Base-by-base conservation (phyloP, 2,329 filamentous ascomycete genomes). In the Didymellaceae sp. region DNA sequence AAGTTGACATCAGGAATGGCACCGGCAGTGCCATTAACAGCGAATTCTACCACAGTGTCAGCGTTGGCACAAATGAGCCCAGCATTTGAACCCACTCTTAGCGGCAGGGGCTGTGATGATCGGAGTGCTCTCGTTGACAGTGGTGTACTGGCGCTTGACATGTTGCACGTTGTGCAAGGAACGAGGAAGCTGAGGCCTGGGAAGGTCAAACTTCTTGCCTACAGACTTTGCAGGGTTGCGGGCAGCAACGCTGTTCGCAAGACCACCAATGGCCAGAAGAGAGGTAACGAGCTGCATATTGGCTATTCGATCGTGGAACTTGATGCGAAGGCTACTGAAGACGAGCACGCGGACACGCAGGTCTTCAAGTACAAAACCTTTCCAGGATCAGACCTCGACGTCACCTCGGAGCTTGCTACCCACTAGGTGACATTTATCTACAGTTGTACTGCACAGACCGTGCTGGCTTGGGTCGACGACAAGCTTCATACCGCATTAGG, bases 1-100 rank as follows among this genome's bases (percentile, higher is more conserved):
- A 77, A 78, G 46, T 74, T 59, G 14, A 79, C 74, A 32, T 76
- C 67, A 62, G 90, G 77, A n/a, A 74, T 69, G 1, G 63, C 66
- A 35, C 67, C 66, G 2, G 68, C 70, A 13, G 70, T 67, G 40
- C 72, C 71, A 50, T 75, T 68, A 28, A 74, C 72, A 20, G 57
- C 55, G 45, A 69, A 75, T 43, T 70, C 70, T 74, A 25, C 13
- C 11, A n/a, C 20, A 17, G 6, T 24, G 16, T 64, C 17, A 61
- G 54, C 17, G n/a, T n/a, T n/a, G n/a, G n/a, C n/a, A n/a, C n/a
- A n/a, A n/a, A n/a, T n/a, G n/a, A n/a, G n/a, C n/a, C n/a, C n/a
- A n/a, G n/a, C n/a, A n/a, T 9, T 16, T 2, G 18, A 11, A 50
- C 50, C 21, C 44, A 62, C 61, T 54, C 46, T 64, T 62, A 13